These are phyloP conservation scores for Gnaphalium uliginosum DNA, from an alignment of 129 eudicot genomes.

Conservation along the genomic window DNA sequence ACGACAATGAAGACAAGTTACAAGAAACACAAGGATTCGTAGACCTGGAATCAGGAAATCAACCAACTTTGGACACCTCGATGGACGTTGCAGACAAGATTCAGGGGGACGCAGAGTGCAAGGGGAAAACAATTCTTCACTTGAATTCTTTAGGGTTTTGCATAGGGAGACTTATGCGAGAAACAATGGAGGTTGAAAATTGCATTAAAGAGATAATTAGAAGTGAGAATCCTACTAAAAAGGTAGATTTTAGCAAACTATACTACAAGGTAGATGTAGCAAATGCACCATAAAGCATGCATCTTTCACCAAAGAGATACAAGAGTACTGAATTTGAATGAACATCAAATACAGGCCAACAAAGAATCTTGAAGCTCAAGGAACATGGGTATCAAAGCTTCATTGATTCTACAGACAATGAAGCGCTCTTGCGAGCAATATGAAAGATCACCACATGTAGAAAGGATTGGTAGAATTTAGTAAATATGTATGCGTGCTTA, in stretches of 20 bases:
- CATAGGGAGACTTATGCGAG: constrained; percentile 44
- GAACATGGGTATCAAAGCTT: not conserved
- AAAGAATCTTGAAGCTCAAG: constrained; percentile 1
- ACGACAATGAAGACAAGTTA: constrained; percentile 21
- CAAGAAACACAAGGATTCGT: constrained; percentile 26
- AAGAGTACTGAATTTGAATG: constrained; percentile 31
- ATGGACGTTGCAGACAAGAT: constrained; percentile 26
- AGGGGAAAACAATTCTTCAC: constrained; percentile 41
- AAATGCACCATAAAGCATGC: constrained; percentile 28
- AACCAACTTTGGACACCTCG: constrained; percentile 11
- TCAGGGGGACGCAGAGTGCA: constrained; percentile 35
- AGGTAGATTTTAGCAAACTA: constrained; percentile 35
- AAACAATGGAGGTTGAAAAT: constrained; percentile 41
- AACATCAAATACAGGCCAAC: constrained; percentile 9
- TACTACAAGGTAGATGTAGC: constrained; percentile 26
- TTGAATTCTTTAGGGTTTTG: constrained; percentile 52
- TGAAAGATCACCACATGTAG: constrained; percentile 9
- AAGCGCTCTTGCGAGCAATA: constrained; percentile 21
- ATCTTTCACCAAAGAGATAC: constrained; percentile 1
- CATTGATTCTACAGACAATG: constrained; percentile 30
- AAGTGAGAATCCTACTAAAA: constrained; percentile 54
- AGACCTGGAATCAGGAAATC: constrained; percentile 53
- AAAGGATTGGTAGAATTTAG: constrained; percentile 2
- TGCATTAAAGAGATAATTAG: constrained; percentile 44
- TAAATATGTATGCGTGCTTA: constrained; percentile 17